A percentile compares a stretch with the other conserved stretches of the same genome.
Evolutionary conservation across 139 green algal genomes (phyloP).

Genomic region (Deuterostichococcus epilithicus): DNA sequence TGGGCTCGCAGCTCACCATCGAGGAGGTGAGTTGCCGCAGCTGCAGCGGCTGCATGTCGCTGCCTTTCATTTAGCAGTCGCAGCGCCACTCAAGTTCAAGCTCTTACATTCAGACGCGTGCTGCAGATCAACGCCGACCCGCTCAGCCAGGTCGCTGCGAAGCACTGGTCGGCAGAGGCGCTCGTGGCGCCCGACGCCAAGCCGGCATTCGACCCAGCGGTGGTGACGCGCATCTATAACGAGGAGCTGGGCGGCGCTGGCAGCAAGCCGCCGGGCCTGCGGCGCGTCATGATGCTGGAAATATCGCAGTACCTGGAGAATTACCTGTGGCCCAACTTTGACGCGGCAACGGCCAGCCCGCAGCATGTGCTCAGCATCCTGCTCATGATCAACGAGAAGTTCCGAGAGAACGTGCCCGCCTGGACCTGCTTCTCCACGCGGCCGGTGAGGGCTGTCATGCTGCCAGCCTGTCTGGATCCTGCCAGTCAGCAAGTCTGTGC

Average conservation of each 20-base stretch:
- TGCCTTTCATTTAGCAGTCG: neutral
- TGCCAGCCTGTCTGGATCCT: too few species aligned
- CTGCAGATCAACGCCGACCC: conserved; percentile 28
- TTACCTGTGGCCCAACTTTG: conserved; percentile 91
- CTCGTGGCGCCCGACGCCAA: neutral
- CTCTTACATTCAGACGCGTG: neutral
- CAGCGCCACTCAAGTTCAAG: conserved; percentile 12
- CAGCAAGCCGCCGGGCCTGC: conserved; percentile 34
- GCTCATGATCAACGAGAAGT: conserved; percentile 95
- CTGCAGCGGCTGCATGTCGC: neutral
- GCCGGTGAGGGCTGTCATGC: neutral
- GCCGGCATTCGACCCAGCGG: conserved; percentile 47
- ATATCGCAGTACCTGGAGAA: conserved; percentile 93
- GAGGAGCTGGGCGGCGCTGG: conserved; percentile 52
- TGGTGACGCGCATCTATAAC: conserved; percentile 64
- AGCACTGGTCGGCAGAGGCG: conserved; percentile 44
- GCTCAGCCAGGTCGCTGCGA: conserved; percentile 39
- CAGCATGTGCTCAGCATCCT: conserved; percentile 57
- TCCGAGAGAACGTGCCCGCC: conserved; percentile 73
- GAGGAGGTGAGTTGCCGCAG: conserved; percentile 16
- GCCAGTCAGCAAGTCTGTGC: too few species aligned
- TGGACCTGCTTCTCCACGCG: conserved; percentile 68
- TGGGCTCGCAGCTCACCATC: conserved; percentile 24
- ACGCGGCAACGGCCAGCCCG: conserved; percentile 37
- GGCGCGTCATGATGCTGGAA: conserved; percentile 72